These are phyloP conservation scores for Entrophospora sp. DNA, from an alignment of 192 early-diverging fungal species.

Conservation along the genomic window DNA sequence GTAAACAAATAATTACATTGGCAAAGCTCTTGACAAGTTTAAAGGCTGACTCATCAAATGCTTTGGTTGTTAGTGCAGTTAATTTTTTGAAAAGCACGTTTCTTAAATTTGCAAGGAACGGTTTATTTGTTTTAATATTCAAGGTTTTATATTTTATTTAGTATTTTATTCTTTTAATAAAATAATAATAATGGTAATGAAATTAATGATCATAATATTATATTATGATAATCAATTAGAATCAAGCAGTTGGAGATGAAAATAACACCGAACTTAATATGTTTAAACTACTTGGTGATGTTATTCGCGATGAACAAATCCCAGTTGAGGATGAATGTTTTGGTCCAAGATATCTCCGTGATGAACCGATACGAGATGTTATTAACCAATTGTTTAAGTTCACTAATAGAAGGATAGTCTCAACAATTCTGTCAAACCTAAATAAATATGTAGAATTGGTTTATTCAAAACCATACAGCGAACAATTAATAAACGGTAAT, in stretches of 20 bases:
- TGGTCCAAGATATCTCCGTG: conserved; percentile 34
- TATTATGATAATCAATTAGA: not conserved
- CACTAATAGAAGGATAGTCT: conserved; percentile 29
- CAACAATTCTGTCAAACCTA: conserved; percentile 43
- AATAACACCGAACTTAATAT: conserved; percentile 41
- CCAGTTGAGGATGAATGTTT: conserved; percentile 26
- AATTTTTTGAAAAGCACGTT: conserved; percentile 46
- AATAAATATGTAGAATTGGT: conserved; percentile 44
- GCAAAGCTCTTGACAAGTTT: conserved; percentile 44
- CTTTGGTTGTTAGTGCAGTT: conserved; percentile 38
- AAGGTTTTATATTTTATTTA: conserved; percentile 31
- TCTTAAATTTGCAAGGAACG: conserved; percentile 43
- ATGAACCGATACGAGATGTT: conserved; percentile 50
- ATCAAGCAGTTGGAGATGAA: conserved; percentile 31
- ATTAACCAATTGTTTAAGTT: conserved; percentile 34
- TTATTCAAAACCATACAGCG: conserved; percentile 37
- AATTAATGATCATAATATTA: no score
- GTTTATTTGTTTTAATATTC: conserved; percentile 54
- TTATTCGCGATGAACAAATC: conserved; percentile 42
- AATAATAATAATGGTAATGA: no score
- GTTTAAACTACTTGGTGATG: conserved; percentile 41
- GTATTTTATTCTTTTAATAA: not conserved
- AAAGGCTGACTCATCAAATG: conserved; percentile 32
- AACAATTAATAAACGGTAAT: conserved; percentile 36
- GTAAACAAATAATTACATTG: conserved; percentile 48